Conservation (phyloP, 2,329 filamentous ascomycete genomes). For the Penicillium frequentans region DNA sequence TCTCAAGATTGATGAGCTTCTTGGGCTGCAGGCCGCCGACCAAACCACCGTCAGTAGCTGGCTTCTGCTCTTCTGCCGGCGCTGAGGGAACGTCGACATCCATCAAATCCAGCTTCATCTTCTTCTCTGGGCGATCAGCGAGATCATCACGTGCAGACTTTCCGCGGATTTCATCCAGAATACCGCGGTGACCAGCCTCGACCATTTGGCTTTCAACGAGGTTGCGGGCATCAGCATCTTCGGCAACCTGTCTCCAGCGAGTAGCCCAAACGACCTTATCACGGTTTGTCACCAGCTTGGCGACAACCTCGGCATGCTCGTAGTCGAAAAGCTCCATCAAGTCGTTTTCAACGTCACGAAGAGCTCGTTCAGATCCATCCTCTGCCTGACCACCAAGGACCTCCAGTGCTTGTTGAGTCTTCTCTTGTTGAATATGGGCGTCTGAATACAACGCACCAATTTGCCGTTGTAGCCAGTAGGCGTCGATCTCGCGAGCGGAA, state of each 20-base stretch:
- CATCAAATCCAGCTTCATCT: conserved; percentile 82
- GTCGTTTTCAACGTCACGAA: conserved; percentile 96
- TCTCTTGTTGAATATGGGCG: conserved; percentile 89
- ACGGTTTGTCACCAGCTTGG: conserved; percentile 85
- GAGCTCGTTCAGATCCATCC: conserved; percentile 76
- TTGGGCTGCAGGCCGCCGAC: conserved; percentile 83
- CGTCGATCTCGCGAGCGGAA: conserved; percentile 86
- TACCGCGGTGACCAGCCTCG: conserved; percentile 79
- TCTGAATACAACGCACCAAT: conserved; percentile 87
- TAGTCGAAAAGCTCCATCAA: conserved; percentile 98
- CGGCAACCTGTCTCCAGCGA: conserved; percentile 77
- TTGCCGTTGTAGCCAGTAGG: conserved; percentile 94
- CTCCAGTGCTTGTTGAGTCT: conserved; percentile 79
- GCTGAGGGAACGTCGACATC: conserved; percentile 75
- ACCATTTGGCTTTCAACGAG: conserved; percentile 88
- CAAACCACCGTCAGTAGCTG: conserved; percentile 62
- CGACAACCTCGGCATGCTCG: conserved; percentile 89
- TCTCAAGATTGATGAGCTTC: conserved; percentile 89
- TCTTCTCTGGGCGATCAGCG: conserved; percentile 65
- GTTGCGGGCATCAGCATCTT: conserved; percentile 69
- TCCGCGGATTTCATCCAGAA: conserved; percentile 84
- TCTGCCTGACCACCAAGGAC: conserved; percentile 74
- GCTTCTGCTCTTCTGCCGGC: conserved; percentile 56
- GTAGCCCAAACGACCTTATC: conserved; percentile 97
- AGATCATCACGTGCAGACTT: conserved; percentile 59